A percentile compares a stretch with the other conserved stretches of the same genome.
phyloP scores from a whole-genome alignment of 2,329 filamentous ascomycete species.

The Penicillium sp. region DNA sequence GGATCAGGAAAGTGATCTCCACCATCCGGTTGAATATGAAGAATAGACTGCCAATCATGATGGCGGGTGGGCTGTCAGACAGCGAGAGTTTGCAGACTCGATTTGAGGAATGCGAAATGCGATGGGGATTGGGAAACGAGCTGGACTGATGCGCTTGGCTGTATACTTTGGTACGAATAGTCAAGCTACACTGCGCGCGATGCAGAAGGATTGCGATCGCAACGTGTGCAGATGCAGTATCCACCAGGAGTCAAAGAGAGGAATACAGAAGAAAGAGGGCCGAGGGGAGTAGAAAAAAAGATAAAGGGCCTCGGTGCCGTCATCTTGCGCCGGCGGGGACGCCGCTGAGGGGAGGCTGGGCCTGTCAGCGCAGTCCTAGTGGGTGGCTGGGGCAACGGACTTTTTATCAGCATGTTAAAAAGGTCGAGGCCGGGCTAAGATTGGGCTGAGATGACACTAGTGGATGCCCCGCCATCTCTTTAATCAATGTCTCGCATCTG shows the following conservation, averaged over 20 bases:
- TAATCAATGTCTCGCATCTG: slow-evolving; percentile 23
- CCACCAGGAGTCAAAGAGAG: slow-evolving; percentile 8
- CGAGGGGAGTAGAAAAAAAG: slow-evolving; percentile 8
- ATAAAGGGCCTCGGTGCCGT: slow-evolving; percentile 5
- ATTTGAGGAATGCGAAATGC: slow-evolving; percentile 25
- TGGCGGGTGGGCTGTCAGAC: slow-evolving; percentile 19
- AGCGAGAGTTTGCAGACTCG: slow-evolving; percentile 3
- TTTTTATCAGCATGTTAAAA: neutral
- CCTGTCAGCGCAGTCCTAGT: slow-evolving; percentile 23
- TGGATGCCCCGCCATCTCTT: slow-evolving; percentile 3
- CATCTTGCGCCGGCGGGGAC: slow-evolving; percentile 16
- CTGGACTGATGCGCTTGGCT: slow-evolving; percentile 1
- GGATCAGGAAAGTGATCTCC: slow-evolving; percentile 62
- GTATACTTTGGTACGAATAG: slow-evolving; percentile 1
- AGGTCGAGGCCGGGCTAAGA: neutral
- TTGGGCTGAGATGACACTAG: neutral
- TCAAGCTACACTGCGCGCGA: slow-evolving; percentile 15
- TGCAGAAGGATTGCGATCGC: slow-evolving; percentile 13
- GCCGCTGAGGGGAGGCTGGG: slow-evolving; percentile 30
- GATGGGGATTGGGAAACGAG: neutral
- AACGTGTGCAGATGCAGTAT: slow-evolving; percentile 11
- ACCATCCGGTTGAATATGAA: slow-evolving; percentile 62
- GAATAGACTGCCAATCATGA: slow-evolving; percentile 55
- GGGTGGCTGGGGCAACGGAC: slow-evolving; percentile 32
- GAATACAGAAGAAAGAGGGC: slow-evolving; percentile 6